Evolutionary conservation across 305 asterid genomes (phyloP), one percentile per base, ranked within the genome.

Genomic region (Ilex paraguariensis): DNA sequence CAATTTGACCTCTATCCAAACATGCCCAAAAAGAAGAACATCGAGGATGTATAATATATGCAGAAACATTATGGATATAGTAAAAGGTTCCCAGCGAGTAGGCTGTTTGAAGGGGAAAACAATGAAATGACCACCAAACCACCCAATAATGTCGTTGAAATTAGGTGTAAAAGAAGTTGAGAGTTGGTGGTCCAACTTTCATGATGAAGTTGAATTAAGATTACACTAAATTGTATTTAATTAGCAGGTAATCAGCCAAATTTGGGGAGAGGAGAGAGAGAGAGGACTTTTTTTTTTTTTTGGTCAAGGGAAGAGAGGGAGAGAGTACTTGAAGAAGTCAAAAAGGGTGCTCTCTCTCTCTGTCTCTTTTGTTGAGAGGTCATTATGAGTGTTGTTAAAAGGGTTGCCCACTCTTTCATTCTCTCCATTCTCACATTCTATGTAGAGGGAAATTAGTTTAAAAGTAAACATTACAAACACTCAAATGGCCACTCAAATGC

Each of bases 361-460:
- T 52, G 51, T 64, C 67, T 65, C 63, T 39, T 67, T 44, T 15
- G 53, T 65, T 42, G 73, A 71, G 73, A 67, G 64, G 67, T 66
- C 70, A 77, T 84, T 49, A 83, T 77, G 73, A 77, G 69, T 60
- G 66, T 76, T 59, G 42, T 77, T 65, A 61, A 74, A 74, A 82
- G 69, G 66, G 71, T 30, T 63, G 75, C 31, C 75, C 52, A 72
- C 59, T 31, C 56, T 70, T 71, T 62, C 36, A 68, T 65, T 63
- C 46, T 61, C 68, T 57, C 48, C 61, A 70, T 70, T 68, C 71
- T 72, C 72, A 78, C 70, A 76, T 63, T 79, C 79, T 67, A 70
- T 54, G 75, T 33, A 57, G 62, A 49, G 7, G 55, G 70, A 58
- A 63, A 67, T 60, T 59, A 51, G 64, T 68, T 66, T 7, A 59